These are phyloP conservation scores for Staphylotrichum longicolle DNA, from an alignment of 495 filamentous ascomycete genomes.

Conservation along the genomic window DNA sequence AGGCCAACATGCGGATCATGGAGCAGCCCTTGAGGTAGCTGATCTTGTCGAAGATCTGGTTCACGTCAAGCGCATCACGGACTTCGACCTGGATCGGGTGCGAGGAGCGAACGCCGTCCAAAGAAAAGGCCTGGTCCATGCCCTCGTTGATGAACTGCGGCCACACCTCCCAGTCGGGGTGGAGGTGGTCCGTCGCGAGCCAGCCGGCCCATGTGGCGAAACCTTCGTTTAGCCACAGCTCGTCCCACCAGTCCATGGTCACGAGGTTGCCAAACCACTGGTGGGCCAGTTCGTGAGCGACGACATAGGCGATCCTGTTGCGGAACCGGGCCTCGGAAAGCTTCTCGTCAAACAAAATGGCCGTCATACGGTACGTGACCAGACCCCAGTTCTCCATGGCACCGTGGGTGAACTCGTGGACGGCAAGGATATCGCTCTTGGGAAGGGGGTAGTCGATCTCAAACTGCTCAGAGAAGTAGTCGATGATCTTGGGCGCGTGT, in stretches of 20 bases:
- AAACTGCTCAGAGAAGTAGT: conserved; percentile 94
- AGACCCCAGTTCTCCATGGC: conserved; percentile 89
- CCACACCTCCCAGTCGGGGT: conserved; percentile 95
- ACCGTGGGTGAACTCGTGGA: conserved; percentile 79
- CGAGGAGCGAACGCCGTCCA: conserved; percentile 84
- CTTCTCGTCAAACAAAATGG: conserved; percentile 88
- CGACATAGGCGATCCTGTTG: conserved; percentile 90
- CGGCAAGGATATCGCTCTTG: conserved; percentile 90
- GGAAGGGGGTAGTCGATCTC: conserved; percentile 93
- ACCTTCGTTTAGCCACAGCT: conserved; percentile 94
- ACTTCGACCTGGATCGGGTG: conserved; percentile 96
- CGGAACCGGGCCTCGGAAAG: conserved; percentile 83
- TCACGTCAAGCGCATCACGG: conserved; percentile 83
- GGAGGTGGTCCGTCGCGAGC: conserved; percentile 85
- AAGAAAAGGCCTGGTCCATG: conserved; percentile 82
- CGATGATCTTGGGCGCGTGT: conserved; percentile 83
- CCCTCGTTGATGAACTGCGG: conserved; percentile 91
- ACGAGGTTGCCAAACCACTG: conserved; percentile 99
- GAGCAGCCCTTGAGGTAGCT: conserved; percentile 95
- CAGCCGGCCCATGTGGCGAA: conserved; percentile 99
- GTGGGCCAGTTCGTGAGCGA: conserved; percentile 92
- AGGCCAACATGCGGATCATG: conserved; percentile 89
- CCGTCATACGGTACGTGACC: conserved; percentile 91
- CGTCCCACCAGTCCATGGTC: conserved; percentile 88
- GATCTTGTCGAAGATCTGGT: conserved; percentile 95